Conservation (phyloP, 495 filamentous ascomycete genomes). For the Peziza echinospora region DNA sequence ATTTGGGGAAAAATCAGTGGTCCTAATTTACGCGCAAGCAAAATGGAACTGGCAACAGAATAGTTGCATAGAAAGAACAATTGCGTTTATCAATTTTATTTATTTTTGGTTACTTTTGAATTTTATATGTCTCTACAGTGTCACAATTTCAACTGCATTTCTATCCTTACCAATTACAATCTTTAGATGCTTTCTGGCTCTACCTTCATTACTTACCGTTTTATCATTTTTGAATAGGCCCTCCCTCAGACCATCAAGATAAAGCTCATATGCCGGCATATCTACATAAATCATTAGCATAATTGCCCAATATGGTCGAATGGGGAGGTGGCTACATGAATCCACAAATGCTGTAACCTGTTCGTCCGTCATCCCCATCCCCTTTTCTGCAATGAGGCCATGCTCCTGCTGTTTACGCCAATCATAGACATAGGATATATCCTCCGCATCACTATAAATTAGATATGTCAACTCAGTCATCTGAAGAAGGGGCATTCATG, state of each 20-base stretch:
- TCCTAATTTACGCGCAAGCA: no score
- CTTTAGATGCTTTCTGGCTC: conserved; percentile 34
- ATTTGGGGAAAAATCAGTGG: no score
- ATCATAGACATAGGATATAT: conserved; percentile 57
- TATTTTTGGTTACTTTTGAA: no score
- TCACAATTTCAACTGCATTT: conserved; percentile 13
- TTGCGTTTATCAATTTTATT: no score
- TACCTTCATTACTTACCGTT: no score
- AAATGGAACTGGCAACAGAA: no score
- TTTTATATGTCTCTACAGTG: neutral
- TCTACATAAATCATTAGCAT: conserved; percentile 6
- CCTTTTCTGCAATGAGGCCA: conserved; percentile 38
- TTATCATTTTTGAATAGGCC: conserved; percentile 38
- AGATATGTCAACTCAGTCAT: conserved; percentile 1
- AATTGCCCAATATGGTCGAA: neutral
- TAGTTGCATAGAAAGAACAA: no score
- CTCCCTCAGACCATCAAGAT: conserved; percentile 39
- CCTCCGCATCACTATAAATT: conserved; percentile 50
- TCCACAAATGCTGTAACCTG: conserved; percentile 45
- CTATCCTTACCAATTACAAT: conserved; percentile 49
- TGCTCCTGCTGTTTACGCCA: conserved; percentile 75
- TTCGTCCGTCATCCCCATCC: conserved; percentile 56
- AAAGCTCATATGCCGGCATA: conserved; percentile 45
- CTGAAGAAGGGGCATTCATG: neutral
- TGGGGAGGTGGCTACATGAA: conserved; percentile 30